Percentiles rank a stretch among this genome's conserved stretches.
Evolutionary conservation across 805 yeast genomes (phyloP).

Genomic region (Ogataea pini): DNA sequence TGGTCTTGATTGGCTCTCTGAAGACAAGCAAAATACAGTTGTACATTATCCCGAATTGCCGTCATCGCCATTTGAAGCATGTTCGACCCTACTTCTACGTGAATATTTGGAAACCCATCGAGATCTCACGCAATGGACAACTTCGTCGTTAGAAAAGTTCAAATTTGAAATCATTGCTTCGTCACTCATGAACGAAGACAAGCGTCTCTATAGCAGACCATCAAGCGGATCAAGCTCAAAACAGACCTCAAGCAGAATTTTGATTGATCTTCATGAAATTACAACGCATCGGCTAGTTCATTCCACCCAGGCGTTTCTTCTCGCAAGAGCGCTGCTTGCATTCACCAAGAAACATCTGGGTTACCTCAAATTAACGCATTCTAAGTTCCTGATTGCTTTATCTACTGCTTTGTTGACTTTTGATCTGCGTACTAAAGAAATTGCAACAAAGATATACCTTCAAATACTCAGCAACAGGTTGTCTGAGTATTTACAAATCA

Average conservation of each 20-base stretch:
- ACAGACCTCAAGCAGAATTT: slow-evolving; percentile 6
- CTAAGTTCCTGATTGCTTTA: slow-evolving; percentile 17
- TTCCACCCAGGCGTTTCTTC: slow-evolving; percentile 20
- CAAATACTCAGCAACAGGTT: slow-evolving; percentile 22
- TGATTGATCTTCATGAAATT: slow-evolving; percentile 14
- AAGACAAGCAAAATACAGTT: slow-evolving; percentile 4
- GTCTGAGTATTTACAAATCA: slow-evolving; percentile 12
- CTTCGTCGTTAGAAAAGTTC: slow-evolving; percentile 24
- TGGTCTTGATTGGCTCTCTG: slow-evolving; percentile 4
- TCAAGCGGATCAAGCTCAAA: neutral
- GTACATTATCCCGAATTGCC: neutral
- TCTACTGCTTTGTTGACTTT: slow-evolving; percentile 18
- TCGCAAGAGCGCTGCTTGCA: slow-evolving; percentile 20
- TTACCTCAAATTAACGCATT: slow-evolving; percentile 1
- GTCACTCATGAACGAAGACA: slow-evolving; percentile 20
- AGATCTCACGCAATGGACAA: slow-evolving; percentile 1
- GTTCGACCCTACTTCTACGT: slow-evolving; percentile 4
- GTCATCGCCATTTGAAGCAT: neutral
- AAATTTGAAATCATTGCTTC: slow-evolving; percentile 32
- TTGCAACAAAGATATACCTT: slow-evolving; percentile 23
- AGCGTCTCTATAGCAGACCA: slow-evolving; percentile 1
- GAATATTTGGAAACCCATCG: slow-evolving; percentile 7
- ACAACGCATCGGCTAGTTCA: slow-evolving; percentile 26
- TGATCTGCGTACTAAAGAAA: slow-evolving; percentile 20
- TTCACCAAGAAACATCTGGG: slow-evolving; percentile 15